Evolutionary conservation across 306 rosid genomes (phyloP).

Genomic region (Glycine latifolia): DNA sequence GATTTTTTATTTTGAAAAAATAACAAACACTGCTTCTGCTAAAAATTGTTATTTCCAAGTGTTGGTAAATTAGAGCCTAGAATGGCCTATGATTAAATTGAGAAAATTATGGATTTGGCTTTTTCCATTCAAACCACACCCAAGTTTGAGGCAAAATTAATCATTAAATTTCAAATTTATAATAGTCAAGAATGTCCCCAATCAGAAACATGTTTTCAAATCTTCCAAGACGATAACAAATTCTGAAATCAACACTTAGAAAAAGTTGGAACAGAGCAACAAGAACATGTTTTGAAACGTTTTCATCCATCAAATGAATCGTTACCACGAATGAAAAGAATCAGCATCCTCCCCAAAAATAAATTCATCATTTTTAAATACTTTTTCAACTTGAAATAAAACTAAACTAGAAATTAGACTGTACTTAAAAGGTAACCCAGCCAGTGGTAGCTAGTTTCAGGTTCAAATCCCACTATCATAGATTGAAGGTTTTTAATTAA

Average conservation of each 20-base stretch:
- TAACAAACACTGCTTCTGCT: constrained; percentile 8
- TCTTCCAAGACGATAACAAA: not conserved
- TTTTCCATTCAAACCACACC: constrained; percentile 21
- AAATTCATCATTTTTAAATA: constrained; percentile 29
- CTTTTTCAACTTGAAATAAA: constrained; percentile 14
- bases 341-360: constrained; percentile 15
- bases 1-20: not conserved
- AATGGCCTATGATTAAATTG: not conserved
- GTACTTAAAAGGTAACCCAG: constrained; percentile 25
- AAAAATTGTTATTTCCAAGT: constrained; percentile 7
- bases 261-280: not conserved
- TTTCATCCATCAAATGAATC: constrained; percentile 6
- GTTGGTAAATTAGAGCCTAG: not conserved
- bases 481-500: not conserved
- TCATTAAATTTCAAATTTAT: not conserved
- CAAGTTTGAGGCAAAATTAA: not conserved
- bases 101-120: not conserved
- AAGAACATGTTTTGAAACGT: not conserved
- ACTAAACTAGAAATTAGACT: constrained; percentile 21
- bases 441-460: not conserved
- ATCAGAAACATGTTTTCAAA: constrained; percentile 23
- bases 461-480: constrained; percentile 21
- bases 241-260: constrained; percentile 21
- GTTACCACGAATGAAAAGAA: constrained; percentile 18
- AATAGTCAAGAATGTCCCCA: not conserved